Conservation (phyloP, 139 green algal genomes). For the Limnomonas spitsbergensis region DNA sequence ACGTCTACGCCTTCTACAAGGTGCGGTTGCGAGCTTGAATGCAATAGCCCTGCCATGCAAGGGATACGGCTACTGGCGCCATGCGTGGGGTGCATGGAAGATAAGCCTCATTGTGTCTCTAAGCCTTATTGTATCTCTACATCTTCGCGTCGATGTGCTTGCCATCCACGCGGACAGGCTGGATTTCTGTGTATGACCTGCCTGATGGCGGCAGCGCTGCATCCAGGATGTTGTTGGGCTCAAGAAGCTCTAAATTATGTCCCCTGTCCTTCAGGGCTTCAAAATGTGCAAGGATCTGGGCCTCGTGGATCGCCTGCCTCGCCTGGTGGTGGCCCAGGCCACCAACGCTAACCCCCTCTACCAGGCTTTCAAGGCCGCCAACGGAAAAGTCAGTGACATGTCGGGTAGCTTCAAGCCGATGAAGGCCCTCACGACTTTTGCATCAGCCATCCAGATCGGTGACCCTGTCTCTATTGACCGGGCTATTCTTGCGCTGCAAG, state of each 20-base stretch:
- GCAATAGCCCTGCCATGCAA: too few species aligned
- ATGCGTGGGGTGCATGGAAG: too few species aligned
- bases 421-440: constrained; percentile 94
- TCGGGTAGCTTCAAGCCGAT: constrained; percentile 81
- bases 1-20: constrained; percentile 99
- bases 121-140: too few species aligned
- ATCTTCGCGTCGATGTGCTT: too few species aligned
- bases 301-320: constrained; percentile 84
- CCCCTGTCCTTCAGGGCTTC: constrained; percentile 67
- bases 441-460: constrained; percentile 95
- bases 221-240: too few species aligned
- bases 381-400: constrained; percentile 11
- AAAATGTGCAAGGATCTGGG: constrained; percentile 86
- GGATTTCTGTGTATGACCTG: too few species aligned
- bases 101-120: too few species aligned
- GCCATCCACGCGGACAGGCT: too few species aligned
- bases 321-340: constrained; percentile 86
- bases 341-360: constrained; percentile 98
- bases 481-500: constrained; percentile 91
- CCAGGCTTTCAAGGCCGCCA: constrained; percentile 60
- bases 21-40: constrained; percentile 13
- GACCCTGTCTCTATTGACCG: constrained; percentile 97
- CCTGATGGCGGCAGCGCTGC: too few species aligned
- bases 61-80: too few species aligned
- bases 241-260: too few species aligned